A percentile compares a stretch with the other conserved stretches of the same genome.
phyloP scores from a whole-genome alignment of 139 green algal genomes.

The Coccomyxa sp. region DNA sequence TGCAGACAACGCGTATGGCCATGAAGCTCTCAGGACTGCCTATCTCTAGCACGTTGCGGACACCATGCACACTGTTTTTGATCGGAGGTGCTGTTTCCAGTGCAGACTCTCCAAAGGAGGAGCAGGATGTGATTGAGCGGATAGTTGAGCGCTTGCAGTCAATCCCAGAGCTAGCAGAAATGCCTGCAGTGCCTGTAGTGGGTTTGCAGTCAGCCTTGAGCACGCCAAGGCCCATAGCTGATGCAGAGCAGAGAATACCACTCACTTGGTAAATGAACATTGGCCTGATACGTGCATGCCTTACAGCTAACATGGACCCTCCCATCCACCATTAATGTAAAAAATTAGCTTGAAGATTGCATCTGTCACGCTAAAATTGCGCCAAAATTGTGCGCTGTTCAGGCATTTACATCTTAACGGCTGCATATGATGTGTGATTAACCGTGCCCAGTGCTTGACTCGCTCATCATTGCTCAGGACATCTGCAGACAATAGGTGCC shows the following conservation, averaged over 20 bases:
- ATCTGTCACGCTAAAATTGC: too few species aligned
- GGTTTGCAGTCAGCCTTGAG: constrained; percentile 1
- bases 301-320: too few species aligned
- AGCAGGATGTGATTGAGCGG: neutral
- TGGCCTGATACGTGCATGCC: too few species aligned
- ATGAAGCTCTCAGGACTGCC: neutral
- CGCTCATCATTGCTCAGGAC: too few species aligned
- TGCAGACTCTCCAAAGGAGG: constrained; percentile 1
- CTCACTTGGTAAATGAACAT: constrained; percentile 16
- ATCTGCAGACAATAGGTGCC: too few species aligned
- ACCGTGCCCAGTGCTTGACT: too few species aligned
- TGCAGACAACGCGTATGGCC: neutral
- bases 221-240: neutral
- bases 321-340: too few species aligned
- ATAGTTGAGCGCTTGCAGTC: neutral
- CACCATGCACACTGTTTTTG: neutral
- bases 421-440: too few species aligned
- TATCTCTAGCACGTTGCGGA: neutral
- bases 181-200: neutral
- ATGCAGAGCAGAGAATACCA: constrained; percentile 8
- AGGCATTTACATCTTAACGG: too few species aligned
- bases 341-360: too few species aligned
- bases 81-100: neutral
- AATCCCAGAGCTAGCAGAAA: neutral
- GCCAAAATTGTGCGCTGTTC: too few species aligned